These are phyloP conservation scores for Knoxdaviesia proteae DNA, from an alignment of 2,329 filamentous ascomycete genomes.

Conservation along the genomic window DNA sequence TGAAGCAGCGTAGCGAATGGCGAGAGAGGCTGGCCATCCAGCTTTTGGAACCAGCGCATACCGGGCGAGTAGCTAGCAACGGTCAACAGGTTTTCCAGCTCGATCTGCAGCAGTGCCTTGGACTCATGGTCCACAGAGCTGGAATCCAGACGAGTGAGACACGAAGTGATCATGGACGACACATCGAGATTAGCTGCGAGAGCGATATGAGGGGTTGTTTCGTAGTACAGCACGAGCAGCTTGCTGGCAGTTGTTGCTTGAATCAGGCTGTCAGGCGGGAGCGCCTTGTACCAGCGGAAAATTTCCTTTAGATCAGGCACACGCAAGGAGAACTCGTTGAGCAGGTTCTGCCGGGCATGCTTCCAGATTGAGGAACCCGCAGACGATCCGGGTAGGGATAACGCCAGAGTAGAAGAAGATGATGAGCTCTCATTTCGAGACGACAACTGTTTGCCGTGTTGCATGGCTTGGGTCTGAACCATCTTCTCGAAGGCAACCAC, in stretches of 20 bases:
- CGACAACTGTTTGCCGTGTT: slow-evolving; percentile 13
- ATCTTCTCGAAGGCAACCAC: slow-evolving; percentile 66
- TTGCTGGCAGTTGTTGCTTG: slow-evolving; percentile 63
- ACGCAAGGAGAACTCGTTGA: slow-evolving; percentile 55
- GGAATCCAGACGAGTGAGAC: slow-evolving; percentile 40
- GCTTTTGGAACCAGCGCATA: slow-evolving; percentile 80
- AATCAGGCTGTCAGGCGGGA: slow-evolving; percentile 45
- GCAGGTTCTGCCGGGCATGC: slow-evolving; percentile 44
- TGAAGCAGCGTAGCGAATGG: slow-evolving; percentile 53
- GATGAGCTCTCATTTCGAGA: too few relatives aligned
- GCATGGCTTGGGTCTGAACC: slow-evolving; percentile 36
- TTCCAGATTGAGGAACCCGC: slow-evolving; percentile 34
- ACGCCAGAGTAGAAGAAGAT: too few relatives aligned
- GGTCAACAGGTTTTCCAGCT: slow-evolving; percentile 61
- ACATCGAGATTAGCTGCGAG: slow-evolving; percentile 77
- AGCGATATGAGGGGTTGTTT: slow-evolving; percentile 58
- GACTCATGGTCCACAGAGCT: slow-evolving; percentile 26
- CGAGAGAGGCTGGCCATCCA: slow-evolving; percentile 38
- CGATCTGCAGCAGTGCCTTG: slow-evolving; percentile 40
- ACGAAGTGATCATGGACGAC: slow-evolving; percentile 50
- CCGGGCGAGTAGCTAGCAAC: slow-evolving; percentile 64
- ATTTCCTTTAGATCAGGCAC: slow-evolving; percentile 70
- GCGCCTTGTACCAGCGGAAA: slow-evolving; percentile 50
- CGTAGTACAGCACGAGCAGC: slow-evolving; percentile 67
- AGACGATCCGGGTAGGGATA: not conserved